Evolutionary conservation across 192 early-diverging fungal genomes (phyloP), one percentile per base, ranked within the genome.

Genomic region (Allomyces arbusculus): DNA sequence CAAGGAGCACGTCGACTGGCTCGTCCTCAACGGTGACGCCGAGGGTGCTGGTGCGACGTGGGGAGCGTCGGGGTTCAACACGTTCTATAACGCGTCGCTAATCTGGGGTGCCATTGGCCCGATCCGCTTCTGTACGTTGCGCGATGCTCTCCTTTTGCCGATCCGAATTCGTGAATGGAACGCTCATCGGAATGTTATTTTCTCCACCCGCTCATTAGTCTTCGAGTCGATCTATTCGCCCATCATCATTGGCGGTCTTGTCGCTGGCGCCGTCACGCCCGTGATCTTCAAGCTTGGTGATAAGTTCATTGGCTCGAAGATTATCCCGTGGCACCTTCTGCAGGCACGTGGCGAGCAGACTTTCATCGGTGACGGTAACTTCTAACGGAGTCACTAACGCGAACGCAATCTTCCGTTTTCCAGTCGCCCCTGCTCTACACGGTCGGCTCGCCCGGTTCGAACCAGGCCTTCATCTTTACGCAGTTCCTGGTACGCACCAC

Each of bases 61-160:
- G 33, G 33, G 33, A 3, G 33, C 33, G 7, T 40, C 33, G 33
- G 33, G 33, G 5, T 40, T 40, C 33, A 40, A 79, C 7, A 79
- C 76, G 23, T 78, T 85, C 62, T 76, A 82, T 68, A 76, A 78
- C n/a, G 84, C 83, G 19, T 73, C 80, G 14, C 73, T 84, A 24
- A 75, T 81, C 22, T 87, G 80, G 80, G 86, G 86, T 40, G 77
- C 76, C n/a, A 73, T 86, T 64, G 81, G 76, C 23, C 84, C 84
- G 14, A 67, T 64, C 20, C 74, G 80, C 25, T 80, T 88, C 75
- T 88, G 33, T 40, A 40, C 33, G 33, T 40, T 40, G 33, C 33
- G 7, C 7, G 2, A 40, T 7, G 33, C 33, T 3, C 33, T 40
- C 33, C 8, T 28, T 28, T 4, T 28, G 26, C 26, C 26, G 86